phyloP scores from a whole-genome alignment of 345 rosid genomes.

The Arabis hirsuta region DNA sequence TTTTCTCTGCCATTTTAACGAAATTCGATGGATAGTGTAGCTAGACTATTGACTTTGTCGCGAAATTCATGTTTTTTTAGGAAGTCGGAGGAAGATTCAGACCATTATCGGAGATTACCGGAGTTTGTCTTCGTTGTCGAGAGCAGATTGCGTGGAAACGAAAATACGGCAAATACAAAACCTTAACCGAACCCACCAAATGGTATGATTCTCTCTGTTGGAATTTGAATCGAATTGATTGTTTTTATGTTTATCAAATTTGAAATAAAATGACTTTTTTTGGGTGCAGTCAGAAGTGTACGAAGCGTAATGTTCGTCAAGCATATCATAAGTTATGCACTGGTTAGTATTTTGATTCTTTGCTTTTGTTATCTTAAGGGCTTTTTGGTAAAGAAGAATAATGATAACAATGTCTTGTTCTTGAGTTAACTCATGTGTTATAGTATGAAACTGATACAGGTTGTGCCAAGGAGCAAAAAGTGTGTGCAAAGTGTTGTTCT shows the following conservation, averaged over 20 bases:
- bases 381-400: not conserved
- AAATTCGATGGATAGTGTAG: not conserved
- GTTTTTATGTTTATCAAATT: not conserved
- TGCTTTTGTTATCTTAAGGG: conserved; percentile 1
- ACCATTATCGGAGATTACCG: conserved; percentile 79
- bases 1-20: not conserved
- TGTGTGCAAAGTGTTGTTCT: conserved; percentile 88
- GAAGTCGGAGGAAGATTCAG: conserved; percentile 63
- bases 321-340: conserved; percentile 90
- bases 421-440: conserved; percentile 17
- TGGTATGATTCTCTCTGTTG: conserved; percentile 53
- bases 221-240: not conserved
- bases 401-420: not conserved
- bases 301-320: conserved; percentile 91
- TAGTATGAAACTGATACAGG: conserved; percentile 47
- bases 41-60: not conserved
- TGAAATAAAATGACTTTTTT: not conserved
- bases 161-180: conserved; percentile 86
- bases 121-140: conserved; percentile 82
- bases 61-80: conserved; percentile 4
- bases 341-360: conserved; percentile 59
- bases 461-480: conserved; percentile 93
- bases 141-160: conserved; percentile 99
- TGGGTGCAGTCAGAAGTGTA: conserved; percentile 44
- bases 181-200: conserved; percentile 77